phyloP scores from a whole-genome alignment of 805 yeast genomes.

The Ogataea methylovora region DNA sequence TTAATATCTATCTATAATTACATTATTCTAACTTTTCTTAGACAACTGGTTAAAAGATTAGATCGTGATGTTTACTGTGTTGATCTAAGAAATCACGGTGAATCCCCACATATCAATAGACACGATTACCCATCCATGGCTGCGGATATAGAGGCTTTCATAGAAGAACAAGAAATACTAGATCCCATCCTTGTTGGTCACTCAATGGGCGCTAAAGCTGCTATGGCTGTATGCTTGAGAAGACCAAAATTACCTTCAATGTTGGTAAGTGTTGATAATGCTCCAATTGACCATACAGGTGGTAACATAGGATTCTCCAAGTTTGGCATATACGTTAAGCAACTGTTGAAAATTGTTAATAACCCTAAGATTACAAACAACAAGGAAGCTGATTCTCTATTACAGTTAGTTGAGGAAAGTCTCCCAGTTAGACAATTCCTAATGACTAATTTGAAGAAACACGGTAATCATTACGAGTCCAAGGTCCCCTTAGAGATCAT shows the following conservation, averaged over 20 bases:
- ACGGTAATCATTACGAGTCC: slow-evolving; percentile 28
- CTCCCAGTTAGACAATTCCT: slow-evolving; percentile 67
- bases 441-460: slow-evolving; percentile 54
- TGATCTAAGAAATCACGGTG: slow-evolving; percentile 88
- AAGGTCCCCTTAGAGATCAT: slow-evolving; percentile 70
- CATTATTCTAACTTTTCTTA: too few species aligned
- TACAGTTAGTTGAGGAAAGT: slow-evolving; percentile 56
- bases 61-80: slow-evolving; percentile 56
- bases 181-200: slow-evolving; percentile 69
- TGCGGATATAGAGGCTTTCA: slow-evolving; percentile 75
- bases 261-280: slow-evolving; percentile 79
- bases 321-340: slow-evolving; percentile 62
- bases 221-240: slow-evolving; percentile 76
- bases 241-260: slow-evolving; percentile 53
- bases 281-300: slow-evolving; percentile 65
- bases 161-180: slow-evolving; percentile 34
- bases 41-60: slow-evolving; percentile 38
- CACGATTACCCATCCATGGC: slow-evolving; percentile 80
- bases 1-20: not conserved
- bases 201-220: slow-evolving; percentile 92
- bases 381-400: slow-evolving; percentile 59
- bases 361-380: slow-evolving; percentile 35
- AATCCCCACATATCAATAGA: slow-evolving; percentile 67
- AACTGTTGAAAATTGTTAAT: slow-evolving; percentile 50
- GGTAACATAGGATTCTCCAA: slow-evolving; percentile 30